These are phyloP conservation scores for Aspergillus nanangensis DNA, from an alignment of 495 filamentous ascomycete genomes.

Conservation along the genomic window DNA sequence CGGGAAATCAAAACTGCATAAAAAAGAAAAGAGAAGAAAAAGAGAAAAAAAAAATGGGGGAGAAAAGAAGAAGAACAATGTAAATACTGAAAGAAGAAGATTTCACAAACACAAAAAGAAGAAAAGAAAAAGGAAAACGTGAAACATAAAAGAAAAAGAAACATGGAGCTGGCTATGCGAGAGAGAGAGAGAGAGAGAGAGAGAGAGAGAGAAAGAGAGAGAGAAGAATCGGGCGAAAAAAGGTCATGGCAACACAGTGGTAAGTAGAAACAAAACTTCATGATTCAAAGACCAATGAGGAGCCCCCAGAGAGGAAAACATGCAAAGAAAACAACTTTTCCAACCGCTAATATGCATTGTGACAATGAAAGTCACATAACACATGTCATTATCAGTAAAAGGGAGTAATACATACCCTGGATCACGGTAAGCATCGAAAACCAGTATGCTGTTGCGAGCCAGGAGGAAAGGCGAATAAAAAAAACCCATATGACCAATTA, in stretches of 20 bases:
- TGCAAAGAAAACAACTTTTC: slow-evolving; percentile 41
- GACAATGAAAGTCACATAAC: slow-evolving; percentile 40
- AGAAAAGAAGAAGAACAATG: too few relatives aligned
- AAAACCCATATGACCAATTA: slow-evolving; percentile 4
- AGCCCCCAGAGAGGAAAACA: slow-evolving; percentile 28
- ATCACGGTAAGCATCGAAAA: slow-evolving; percentile 14
- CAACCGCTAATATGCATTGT: slow-evolving; percentile 49
- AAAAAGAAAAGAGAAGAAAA: slow-evolving; percentile 10
- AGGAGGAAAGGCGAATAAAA: slow-evolving; percentile 21
- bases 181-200: too few relatives aligned
- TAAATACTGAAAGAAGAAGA: too few relatives aligned
- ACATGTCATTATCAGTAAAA: slow-evolving; percentile 47
- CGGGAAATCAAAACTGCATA: slow-evolving; percentile 3
- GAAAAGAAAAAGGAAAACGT: too few relatives aligned
- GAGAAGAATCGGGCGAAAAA: slow-evolving; percentile 7
- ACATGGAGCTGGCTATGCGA: too few relatives aligned
- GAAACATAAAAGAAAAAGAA: too few relatives aligned
- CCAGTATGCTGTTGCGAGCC: slow-evolving; percentile 11
- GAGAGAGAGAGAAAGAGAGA: too few relatives aligned
- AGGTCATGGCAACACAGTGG: slow-evolving; percentile 16
- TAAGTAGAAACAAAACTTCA: slow-evolving; percentile 16
- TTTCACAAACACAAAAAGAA: too few relatives aligned
- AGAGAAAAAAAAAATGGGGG: slow-evolving; percentile 7
- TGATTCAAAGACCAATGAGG: slow-evolving; percentile 13
- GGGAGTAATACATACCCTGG: slow-evolving; percentile 43